Evolutionary conservation across 768 basidiomycete genomes (phyloP).

Genomic region (Hygrocybe punicea): DNA sequence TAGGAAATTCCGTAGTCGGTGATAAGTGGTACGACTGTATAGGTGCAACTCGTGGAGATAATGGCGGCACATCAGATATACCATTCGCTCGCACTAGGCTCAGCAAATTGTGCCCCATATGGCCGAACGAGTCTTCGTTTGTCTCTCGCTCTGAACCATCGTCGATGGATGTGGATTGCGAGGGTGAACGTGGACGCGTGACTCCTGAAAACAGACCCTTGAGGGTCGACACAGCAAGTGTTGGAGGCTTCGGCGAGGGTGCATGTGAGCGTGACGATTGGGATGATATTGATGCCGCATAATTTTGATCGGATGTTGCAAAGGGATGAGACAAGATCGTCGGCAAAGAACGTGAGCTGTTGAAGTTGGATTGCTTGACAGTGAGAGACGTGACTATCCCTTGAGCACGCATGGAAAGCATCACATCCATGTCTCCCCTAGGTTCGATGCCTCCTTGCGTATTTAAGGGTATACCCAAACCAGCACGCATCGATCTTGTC

Average conservation of each 20-base stretch:
- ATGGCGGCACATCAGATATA: background rate
- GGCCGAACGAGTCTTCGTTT: constrained; percentile 54
- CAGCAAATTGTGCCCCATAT: constrained; percentile 53
- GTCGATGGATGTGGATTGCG: constrained; percentile 47
- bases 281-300: constrained; percentile 47
- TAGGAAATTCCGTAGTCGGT: constrained; percentile 4
- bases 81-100: constrained; percentile 37
- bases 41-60: background rate
- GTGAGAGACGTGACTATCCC: constrained; percentile 46
- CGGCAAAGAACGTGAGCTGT: constrained; percentile 1
- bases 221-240: constrained; percentile 51
- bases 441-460: constrained; percentile 53
- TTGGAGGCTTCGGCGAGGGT: constrained; percentile 38
- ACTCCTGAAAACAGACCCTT: constrained; percentile 54
- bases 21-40: background rate
- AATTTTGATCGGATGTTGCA: constrained; percentile 36
- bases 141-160: constrained; percentile 34
- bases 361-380: constrained; percentile 8
- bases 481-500: constrained; percentile 65
- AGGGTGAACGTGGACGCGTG: constrained; percentile 54
- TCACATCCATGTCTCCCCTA: constrained; percentile 78
- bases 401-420: constrained; percentile 74
- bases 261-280: constrained; percentile 44
- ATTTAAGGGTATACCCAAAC: constrained; percentile 49
- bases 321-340: constrained; percentile 20